phyloP scores from a whole-genome alignment of 495 filamentous ascomycete genomes.

The Chaetomium tenue region DNA sequence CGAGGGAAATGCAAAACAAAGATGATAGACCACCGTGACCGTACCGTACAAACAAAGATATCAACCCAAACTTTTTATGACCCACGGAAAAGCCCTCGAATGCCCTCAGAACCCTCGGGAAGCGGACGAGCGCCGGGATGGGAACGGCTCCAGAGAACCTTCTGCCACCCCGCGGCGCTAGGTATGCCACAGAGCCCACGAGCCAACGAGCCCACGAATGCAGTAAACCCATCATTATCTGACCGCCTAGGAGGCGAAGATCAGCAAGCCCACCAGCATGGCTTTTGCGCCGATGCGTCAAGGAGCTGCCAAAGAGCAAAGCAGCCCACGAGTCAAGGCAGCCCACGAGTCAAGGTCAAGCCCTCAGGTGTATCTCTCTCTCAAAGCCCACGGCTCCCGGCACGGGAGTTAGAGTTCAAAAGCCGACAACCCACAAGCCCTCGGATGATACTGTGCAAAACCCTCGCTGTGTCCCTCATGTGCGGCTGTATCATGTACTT shows the following conservation, averaged over 20 bases:
- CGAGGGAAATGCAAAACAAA: constrained; percentile 1
- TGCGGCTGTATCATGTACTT: constrained; percentile 32
- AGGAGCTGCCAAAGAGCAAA: constrained; percentile 46
- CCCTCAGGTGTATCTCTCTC: constrained; percentile 49
- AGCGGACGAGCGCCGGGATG: constrained; percentile 15
- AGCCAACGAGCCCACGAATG: constrained; percentile 36
- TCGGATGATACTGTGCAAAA: constrained; percentile 39
- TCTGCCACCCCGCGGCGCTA: neutral
- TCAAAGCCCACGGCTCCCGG: constrained; percentile 50
- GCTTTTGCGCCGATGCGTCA: constrained; percentile 26
- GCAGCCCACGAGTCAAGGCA: constrained; percentile 51
- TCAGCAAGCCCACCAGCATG: constrained; percentile 27
- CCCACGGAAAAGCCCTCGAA: constrained; percentile 18
- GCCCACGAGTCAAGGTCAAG: constrained; percentile 47
- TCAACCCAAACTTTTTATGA: constrained; percentile 24
- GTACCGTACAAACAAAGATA: constrained; percentile 15
- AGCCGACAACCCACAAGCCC: constrained; percentile 55
- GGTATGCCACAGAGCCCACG: constrained; percentile 35
- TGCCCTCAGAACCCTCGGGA: constrained; percentile 32
- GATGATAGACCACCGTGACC: constrained; percentile 13
- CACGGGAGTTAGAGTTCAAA: constrained; percentile 42
- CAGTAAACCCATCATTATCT: constrained; percentile 32
- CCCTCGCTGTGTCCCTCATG: constrained; percentile 43
- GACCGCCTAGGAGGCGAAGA: constrained; percentile 18
- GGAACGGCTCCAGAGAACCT: neutral